phyloP scores from a whole-genome alignment of 2,329 filamentous ascomycete species.

The Aspergillus quadrilineatus region DNA sequence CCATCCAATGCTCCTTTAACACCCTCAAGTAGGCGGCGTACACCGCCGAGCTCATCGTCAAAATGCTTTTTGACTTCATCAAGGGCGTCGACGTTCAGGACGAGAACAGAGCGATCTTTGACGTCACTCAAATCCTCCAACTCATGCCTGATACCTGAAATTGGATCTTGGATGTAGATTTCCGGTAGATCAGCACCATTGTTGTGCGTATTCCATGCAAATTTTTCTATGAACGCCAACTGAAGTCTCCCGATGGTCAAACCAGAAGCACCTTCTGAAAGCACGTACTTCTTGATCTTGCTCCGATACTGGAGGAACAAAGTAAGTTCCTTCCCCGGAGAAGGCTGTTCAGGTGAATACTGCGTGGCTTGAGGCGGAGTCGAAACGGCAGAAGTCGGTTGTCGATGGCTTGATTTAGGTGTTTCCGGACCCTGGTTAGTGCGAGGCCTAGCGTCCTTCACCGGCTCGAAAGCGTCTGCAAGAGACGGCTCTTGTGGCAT shows the following conservation, averaged over 20 bases:
- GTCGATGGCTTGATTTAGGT: constrained; percentile 25
- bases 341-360: constrained; percentile 61
- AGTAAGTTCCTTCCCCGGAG: constrained; percentile 81
- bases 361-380: constrained; percentile 52
- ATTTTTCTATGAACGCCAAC: constrained; percentile 97
- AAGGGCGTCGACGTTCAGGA: constrained; percentile 85
- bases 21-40: constrained; percentile 80
- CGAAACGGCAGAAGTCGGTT: constrained; percentile 23
- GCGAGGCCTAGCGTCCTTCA: constrained; percentile 24
- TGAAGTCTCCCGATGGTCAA: constrained; percentile 85
- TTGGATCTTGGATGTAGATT: constrained; percentile 94
- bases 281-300: constrained; percentile 92
- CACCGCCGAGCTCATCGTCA: constrained; percentile 80
- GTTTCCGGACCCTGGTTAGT: constrained; percentile 25
- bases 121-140: constrained; percentile 90
- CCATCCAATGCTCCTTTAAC: constrained; percentile 81
- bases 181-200: constrained; percentile 91
- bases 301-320: constrained; percentile 95
- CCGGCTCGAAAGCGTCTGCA: constrained; percentile 37
- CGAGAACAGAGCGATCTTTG: constrained; percentile 92
- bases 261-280: constrained; percentile 78
- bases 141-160: constrained; percentile 95
- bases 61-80: constrained; percentile 97
- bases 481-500: constrained; percentile 37
- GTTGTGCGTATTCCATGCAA: constrained; percentile 96